Evolutionary conservation across 2,329 filamentous ascomycete genomes (phyloP).

Genomic region (Colletotrichum endophyticum): DNA sequence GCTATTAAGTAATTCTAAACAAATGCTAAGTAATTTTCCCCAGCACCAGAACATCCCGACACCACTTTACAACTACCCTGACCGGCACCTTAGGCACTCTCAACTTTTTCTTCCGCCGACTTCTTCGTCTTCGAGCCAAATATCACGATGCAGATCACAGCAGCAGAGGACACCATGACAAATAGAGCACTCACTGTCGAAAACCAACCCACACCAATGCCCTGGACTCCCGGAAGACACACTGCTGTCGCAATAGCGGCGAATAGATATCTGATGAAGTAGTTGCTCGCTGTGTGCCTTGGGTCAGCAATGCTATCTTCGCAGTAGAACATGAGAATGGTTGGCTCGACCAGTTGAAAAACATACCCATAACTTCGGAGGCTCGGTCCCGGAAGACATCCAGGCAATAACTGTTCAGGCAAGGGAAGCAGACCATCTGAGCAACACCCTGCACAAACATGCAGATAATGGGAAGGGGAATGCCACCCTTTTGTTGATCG

Average conservation of each 20-base stretch:
- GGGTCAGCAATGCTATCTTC: background rate
- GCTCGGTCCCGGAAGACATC: slow-evolving; percentile 19
- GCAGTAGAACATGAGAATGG: too few species aligned
- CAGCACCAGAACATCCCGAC: background rate
- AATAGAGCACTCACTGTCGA: slow-evolving; percentile 61
- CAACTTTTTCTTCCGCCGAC: background rate
- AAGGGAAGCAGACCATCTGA: slow-evolving; percentile 73
- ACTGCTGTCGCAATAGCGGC: slow-evolving; percentile 73
- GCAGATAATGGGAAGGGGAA: slow-evolving; percentile 63
- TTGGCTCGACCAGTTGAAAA: too few species aligned
- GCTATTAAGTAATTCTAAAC: background rate
- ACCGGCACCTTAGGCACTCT: background rate
- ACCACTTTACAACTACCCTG: background rate
- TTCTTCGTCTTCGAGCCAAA: background rate
- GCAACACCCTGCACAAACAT: slow-evolving; percentile 74
- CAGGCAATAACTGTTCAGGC: slow-evolving; percentile 62
- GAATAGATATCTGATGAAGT: slow-evolving; percentile 78
- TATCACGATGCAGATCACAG: slow-evolving; percentile 10
- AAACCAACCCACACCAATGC: slow-evolving; percentile 83
- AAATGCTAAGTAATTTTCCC: background rate
- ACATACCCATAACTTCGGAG: slow-evolving; percentile 18
- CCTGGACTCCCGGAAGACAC: slow-evolving; percentile 74
- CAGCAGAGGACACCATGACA: background rate
- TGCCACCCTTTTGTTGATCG: slow-evolving; percentile 41
- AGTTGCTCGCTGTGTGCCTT: slow-evolving; percentile 77